Evolutionary conservation across 179 eudicot genomes (phyloP).

Genomic region (Spergularia azorica): DNA sequence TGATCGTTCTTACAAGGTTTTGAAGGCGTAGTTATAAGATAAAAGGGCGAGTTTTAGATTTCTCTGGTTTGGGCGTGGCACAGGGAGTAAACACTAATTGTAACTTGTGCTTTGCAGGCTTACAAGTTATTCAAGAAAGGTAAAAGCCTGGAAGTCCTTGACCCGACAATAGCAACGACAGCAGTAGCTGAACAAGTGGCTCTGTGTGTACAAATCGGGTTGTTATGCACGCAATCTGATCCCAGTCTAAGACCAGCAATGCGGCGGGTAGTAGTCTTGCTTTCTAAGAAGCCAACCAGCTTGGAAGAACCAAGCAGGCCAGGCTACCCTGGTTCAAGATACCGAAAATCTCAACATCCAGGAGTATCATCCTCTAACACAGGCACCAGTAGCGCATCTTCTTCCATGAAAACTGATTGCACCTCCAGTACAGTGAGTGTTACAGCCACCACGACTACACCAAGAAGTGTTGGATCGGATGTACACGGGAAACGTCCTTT

Average conservation of each 20-base stretch:
- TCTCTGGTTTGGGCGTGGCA: no score
- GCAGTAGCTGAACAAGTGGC: slow-evolving; percentile 61
- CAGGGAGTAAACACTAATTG: background rate
- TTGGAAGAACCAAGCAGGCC: slow-evolving; percentile 66
- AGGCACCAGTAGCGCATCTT: slow-evolving; percentile 38
- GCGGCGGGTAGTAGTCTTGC: slow-evolving; percentile 61
- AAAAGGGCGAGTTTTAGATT: no score
- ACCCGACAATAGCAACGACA: slow-evolving; percentile 48
- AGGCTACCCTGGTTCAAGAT: slow-evolving; percentile 51
- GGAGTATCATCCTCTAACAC: slow-evolving; percentile 38
- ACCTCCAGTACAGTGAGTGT: slow-evolving; percentile 38
- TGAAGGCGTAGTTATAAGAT: no score
- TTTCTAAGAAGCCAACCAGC: slow-evolving; percentile 58
- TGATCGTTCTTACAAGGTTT: no score
- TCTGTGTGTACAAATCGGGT: slow-evolving; percentile 57
- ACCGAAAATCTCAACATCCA: slow-evolving; percentile 38
- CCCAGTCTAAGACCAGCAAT: slow-evolving; percentile 68
- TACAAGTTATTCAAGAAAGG: slow-evolving; percentile 65
- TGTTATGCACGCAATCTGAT: slow-evolving; percentile 73
- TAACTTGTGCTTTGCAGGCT: slow-evolving; percentile 45
- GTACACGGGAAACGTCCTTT: slow-evolving; percentile 47
- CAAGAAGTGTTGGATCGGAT: slow-evolving; percentile 26
- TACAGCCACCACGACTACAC: slow-evolving; percentile 24
- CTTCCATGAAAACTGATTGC: slow-evolving; percentile 26
- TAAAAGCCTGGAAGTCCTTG: slow-evolving; percentile 61